Conservation (phyloP, 2,329 filamentous ascomycete species). For the Colletotrichum sp. region DNA sequence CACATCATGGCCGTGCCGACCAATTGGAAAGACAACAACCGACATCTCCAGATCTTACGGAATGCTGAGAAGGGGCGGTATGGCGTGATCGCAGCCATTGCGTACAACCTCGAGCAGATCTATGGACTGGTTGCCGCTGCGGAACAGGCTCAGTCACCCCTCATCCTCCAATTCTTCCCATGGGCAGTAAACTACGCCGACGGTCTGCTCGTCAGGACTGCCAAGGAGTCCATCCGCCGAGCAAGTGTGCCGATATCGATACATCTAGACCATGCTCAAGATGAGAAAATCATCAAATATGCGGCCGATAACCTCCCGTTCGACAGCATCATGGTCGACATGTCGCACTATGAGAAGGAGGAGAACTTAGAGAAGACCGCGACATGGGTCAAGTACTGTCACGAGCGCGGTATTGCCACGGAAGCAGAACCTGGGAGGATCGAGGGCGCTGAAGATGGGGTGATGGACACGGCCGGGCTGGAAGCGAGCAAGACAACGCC, state of each 20-base stretch:
- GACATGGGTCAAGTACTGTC: conserved; percentile 65
- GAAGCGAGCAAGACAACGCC: conserved; percentile 65
- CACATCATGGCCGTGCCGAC: background rate
- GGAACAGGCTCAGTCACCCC: conserved; percentile 67
- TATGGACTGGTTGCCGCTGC: conserved; percentile 71
- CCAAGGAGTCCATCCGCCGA: conserved; percentile 58
- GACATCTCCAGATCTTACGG: background rate
- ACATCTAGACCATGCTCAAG: conserved; percentile 69
- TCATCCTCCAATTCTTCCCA: conserved; percentile 75
- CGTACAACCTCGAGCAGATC: conserved; percentile 72
- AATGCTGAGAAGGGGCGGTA: conserved; percentile 36
- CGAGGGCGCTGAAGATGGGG: conserved; percentile 67
- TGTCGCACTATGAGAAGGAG: conserved; percentile 73
- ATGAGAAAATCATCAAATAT: conserved; percentile 59
- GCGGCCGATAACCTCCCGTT: conserved; percentile 64
- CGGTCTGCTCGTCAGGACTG: conserved; percentile 55
- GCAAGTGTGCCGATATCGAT: conserved; percentile 64
- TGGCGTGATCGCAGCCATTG: conserved; percentile 56
- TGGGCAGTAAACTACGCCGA: conserved; percentile 71
- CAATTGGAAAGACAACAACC: background rate
- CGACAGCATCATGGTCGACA: conserved; percentile 79
- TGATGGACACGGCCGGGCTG: conserved; percentile 61
- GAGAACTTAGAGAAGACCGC: conserved; percentile 70
- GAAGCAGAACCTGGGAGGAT: conserved; percentile 75
- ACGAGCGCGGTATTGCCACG: conserved; percentile 67